Conservation (phyloP, 371 early-diverging fungal genomes). For the Mortierella sp. region DNA sequence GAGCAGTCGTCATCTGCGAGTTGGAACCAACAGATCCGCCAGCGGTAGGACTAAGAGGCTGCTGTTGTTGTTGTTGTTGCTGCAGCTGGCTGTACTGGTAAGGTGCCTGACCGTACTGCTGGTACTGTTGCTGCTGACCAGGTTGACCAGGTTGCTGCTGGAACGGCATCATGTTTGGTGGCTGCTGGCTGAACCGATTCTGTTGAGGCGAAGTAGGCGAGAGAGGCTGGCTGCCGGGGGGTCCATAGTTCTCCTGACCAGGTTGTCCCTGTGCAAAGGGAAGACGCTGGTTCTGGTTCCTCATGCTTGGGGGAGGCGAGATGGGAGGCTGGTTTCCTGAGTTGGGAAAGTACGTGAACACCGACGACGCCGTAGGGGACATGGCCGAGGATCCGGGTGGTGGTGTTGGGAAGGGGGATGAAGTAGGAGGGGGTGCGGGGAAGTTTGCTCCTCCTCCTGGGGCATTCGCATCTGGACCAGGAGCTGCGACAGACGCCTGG, state of each 20-base stretch:
- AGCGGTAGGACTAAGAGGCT: not conserved
- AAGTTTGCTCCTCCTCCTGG: not conserved
- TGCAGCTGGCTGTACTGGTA: constrained; percentile 11
- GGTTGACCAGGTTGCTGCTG: constrained; percentile 24
- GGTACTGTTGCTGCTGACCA: constrained; percentile 8
- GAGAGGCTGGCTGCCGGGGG: constrained; percentile 19
- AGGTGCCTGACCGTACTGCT: constrained; percentile 3
- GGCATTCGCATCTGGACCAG: not conserved
- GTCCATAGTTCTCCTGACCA: constrained; percentile 1
- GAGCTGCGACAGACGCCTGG: not conserved
- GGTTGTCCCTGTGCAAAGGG: constrained; percentile 22
- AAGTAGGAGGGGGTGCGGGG: not conserved
- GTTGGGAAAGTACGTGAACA: constrained; percentile 47
- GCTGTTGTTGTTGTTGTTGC: constrained; percentile 19
- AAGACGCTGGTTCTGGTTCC: constrained; percentile 11
- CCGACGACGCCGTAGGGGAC: constrained; percentile 14
- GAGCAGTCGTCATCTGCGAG: constrained; percentile 44
- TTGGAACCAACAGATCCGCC: constrained; percentile 10
- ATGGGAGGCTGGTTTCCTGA: constrained; percentile 52
- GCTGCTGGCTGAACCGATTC: constrained; percentile 28
- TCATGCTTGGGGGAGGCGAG: constrained; percentile 49
- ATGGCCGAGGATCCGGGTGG: constrained; percentile 27
- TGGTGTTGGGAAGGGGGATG: constrained; percentile 40
- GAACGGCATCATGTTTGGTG: constrained; percentile 7
- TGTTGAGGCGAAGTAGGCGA: constrained; percentile 31